Percentiles rank a stretch among this genome's conserved stretches.
phyloP scores from a whole-genome alignment of 2,329 filamentous ascomycete genomes.

The Hypomyces rosellus region DNA sequence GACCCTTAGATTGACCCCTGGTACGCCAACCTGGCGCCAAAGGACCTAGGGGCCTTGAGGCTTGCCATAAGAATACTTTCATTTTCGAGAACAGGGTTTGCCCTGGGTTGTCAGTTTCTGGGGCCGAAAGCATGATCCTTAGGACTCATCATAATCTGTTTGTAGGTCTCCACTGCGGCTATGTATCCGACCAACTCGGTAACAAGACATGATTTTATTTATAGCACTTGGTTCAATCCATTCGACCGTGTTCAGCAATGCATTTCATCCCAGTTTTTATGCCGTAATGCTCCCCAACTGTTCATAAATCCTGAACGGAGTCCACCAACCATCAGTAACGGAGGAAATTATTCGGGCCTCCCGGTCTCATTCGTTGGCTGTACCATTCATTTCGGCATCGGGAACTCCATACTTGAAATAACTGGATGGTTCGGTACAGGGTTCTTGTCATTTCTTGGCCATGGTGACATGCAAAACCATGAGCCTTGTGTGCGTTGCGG shows the following conservation, averaged over 20 bases:
- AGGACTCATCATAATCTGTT: slow-evolving; percentile 4
- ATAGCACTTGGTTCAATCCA: background rate
- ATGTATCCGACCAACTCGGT: slow-evolving; percentile 2
- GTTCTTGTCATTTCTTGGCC: background rate
- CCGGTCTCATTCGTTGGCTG: background rate
- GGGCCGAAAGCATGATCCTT: background rate
- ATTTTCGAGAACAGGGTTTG: background rate
- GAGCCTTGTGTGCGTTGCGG: background rate
- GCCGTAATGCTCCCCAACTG: no score
- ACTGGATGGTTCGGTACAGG: no score
- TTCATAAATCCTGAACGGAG: no score
- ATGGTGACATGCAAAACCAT: background rate
- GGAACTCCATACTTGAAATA: background rate
- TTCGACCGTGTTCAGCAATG: no score
- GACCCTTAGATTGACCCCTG: background rate
- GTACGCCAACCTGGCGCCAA: background rate
- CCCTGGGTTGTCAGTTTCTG: background rate
- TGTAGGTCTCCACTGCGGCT: slow-evolving; percentile 7
- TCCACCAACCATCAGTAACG: no score
- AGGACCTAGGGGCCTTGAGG: background rate
- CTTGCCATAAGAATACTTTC: background rate
- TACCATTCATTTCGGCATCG: background rate
- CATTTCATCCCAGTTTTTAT: no score
- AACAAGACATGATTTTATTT: background rate
- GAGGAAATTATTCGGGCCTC: no score